A percentile compares a stretch with the other conserved stretches of the same genome.
Conservation (phyloP, 371 early-diverging fungal genomes). For the Batrachochytrium dendrobatidis region DNA sequence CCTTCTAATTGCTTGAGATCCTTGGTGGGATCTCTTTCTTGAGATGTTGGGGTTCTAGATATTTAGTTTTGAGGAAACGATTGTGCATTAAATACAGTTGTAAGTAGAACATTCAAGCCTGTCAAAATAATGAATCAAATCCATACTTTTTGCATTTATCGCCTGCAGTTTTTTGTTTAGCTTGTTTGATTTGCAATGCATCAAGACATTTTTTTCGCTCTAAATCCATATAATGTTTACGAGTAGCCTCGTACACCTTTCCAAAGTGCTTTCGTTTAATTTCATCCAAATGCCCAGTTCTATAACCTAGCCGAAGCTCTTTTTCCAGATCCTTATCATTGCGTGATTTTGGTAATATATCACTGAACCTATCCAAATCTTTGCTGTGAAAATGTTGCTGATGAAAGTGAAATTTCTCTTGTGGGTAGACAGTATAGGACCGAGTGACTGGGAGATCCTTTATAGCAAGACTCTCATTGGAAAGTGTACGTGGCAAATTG, state of each 20-base stretch:
- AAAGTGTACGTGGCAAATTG: neutral
- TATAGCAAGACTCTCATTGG: neutral
- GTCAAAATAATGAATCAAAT: no score
- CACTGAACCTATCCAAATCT: no score
- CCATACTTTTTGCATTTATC: no score
- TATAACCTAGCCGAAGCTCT: conserved; percentile 4
- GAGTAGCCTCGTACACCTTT: conserved; percentile 4
- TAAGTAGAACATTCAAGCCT: no score
- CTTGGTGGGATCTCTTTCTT: no score
- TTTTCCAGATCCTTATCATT: neutral
- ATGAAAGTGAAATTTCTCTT: neutral
- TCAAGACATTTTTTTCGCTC: neutral
- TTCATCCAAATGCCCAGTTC: conserved; percentile 10
- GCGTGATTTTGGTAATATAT: no score
- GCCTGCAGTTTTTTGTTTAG: neutral
- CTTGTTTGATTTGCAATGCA: neutral
- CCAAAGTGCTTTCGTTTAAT: conserved; percentile 8
- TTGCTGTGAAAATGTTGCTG: neutral
- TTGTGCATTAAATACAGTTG: no score
- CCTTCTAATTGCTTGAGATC: no score
- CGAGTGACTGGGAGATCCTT: neutral
- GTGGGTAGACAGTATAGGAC: neutral
- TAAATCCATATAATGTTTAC: conserved; percentile 11
- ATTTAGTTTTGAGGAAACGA: no score
- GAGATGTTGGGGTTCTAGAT: no score